Conservation (phyloP, 306 rosid genomes). For the Fragaria vesca region DNA sequence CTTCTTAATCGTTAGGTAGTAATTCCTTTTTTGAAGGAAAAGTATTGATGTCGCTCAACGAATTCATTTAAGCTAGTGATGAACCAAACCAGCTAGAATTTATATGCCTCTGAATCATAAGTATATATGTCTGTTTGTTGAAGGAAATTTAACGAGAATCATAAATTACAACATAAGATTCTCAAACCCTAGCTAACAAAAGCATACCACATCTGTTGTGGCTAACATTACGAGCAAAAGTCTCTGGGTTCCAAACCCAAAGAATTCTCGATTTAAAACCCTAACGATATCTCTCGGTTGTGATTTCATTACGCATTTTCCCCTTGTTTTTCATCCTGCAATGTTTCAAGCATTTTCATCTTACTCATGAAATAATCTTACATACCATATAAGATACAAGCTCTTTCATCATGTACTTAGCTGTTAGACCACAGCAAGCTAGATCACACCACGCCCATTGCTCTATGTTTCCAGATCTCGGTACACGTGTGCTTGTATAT, state of each 20-base stretch:
- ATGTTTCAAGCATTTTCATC: too few species aligned
- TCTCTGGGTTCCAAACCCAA: background rate
- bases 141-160: background rate
- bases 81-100: background rate
- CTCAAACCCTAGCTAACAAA: background rate
- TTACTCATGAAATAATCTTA: too few species aligned
- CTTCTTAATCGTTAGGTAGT: background rate
- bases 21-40: background rate
- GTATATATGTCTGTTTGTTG: background rate
- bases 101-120: background rate
- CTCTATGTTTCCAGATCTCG: slow-evolving; percentile 26
- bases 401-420: background rate
- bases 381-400: background rate
- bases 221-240: background rate
- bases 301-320: background rate
- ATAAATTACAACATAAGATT: background rate
- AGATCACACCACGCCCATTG: slow-evolving; percentile 17
- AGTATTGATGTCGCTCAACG: background rate
- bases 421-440: background rate
- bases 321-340: background rate
- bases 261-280: background rate
- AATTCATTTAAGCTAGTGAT: background rate
- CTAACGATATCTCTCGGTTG: background rate
- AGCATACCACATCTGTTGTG: background rate
- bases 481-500: slow-evolving; percentile 7